Evolutionary conservation across 2,329 filamentous ascomycete species (phyloP), one percentile per base, ranked within the genome.

Genomic region (Fusarium incarnatum): DNA sequence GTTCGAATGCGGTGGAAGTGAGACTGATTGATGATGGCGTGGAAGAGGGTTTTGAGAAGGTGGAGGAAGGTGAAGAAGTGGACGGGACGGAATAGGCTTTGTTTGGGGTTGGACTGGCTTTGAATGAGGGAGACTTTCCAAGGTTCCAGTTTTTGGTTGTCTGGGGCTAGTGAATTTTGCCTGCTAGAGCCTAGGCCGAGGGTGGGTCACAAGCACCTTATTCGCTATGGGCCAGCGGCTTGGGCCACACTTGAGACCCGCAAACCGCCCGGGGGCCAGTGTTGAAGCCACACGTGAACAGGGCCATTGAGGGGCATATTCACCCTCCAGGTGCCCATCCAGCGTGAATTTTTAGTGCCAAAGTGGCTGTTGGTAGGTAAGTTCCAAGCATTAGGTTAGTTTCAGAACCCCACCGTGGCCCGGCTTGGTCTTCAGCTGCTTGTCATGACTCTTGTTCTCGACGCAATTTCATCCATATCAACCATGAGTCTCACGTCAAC

Each of bases 131-230:
- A 66, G 67, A 64, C 57, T 56, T 56, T 22, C 60, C 50, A 54
- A 65, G 67, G 58, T 57, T 64, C 60, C 58, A 64, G 44, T 60
- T 69, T 73, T 71, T 71, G 49, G 59, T 72, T 72, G 56, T 68
- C 58, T 60, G 70, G 66, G 62, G 58, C 67, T 72, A 67, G 61
- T 65, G 58, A 64, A 64, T 68, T 64, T 70, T 70, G 60, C 60
- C 65, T 53, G 49, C 34, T 65, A 40, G 53, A 37, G 60, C 34
- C 44, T 60, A 48, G 64, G 42, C 55, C 56, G 32, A 46, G 28
- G 49, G 53, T 41, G 58, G 64, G 52, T 68, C 68, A 71, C 64
- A 48, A 53, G 68, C 64, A 60, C 60, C 40, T 68, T 50, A 71
- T 71, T 71, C 68, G 68, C 68, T 58, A 54, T 54, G 55, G 42